These are phyloP conservation scores for Acephala macrosclerotiorum DNA, from an alignment of 2,329 filamentous ascomycete species.

Conservation along the genomic window DNA sequence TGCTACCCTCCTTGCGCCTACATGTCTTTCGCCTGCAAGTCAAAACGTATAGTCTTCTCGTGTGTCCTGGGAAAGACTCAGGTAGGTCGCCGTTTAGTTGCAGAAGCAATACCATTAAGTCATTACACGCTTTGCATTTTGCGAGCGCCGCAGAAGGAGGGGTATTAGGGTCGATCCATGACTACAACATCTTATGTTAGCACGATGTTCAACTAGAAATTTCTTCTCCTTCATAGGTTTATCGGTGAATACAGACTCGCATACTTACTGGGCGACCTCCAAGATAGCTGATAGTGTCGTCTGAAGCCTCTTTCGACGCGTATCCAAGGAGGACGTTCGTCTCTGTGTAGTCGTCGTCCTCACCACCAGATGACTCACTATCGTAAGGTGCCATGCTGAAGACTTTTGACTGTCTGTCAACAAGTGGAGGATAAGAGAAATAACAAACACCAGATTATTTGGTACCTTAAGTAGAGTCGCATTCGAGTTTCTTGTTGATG, in stretches of 20 bases:
- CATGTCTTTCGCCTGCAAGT: slow-evolving; percentile 81
- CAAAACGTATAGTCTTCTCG: slow-evolving; percentile 88
- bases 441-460: neutral
- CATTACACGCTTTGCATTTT: slow-evolving; percentile 87
- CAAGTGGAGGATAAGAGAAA: neutral
- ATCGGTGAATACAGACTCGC: neutral
- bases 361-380: slow-evolving; percentile 80
- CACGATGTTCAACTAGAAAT: neutral
- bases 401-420: neutral
- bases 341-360: slow-evolving; percentile 73
- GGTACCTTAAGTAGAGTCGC: neutral
- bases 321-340: slow-evolving; percentile 93
- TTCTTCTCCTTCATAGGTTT: slow-evolving; percentile 29
- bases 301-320: slow-evolving; percentile 70
- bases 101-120: slow-evolving; percentile 82
- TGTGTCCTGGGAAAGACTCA: slow-evolving; percentile 84
- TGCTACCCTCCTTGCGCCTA: slow-evolving; percentile 80
- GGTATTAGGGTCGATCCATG: slow-evolving; percentile 79
- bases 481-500: neutral
- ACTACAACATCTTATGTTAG: slow-evolving; percentile 56
- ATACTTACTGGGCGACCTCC: slow-evolving; percentile 82
- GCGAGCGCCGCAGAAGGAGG: slow-evolving; percentile 79
- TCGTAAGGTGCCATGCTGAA: slow-evolving; percentile 77
- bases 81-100: slow-evolving; percentile 93
- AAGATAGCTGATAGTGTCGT: slow-evolving; percentile 84